Evolutionary conservation across 1,284 basidiomycete species (phyloP).

Genomic region (Naganishia sp.): DNA sequence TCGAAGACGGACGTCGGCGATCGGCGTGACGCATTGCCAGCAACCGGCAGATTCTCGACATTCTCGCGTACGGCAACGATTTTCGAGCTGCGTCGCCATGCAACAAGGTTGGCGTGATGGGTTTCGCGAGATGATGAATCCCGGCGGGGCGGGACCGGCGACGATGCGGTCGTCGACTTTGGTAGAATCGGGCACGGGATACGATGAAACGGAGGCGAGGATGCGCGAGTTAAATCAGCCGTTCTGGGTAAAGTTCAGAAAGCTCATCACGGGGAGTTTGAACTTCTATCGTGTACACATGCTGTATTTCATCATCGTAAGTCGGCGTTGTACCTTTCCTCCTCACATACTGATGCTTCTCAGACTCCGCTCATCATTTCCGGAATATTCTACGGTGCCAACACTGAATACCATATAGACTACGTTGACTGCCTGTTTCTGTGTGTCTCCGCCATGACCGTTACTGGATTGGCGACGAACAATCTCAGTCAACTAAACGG

Average conservation of each 20-base stretch:
- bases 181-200: background rate
- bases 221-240: constrained; percentile 16
- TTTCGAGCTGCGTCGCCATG: background rate
- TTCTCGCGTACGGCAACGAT: background rate
- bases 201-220: constrained; percentile 4
- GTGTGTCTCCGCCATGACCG: constrained; percentile 58
- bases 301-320: constrained; percentile 54
- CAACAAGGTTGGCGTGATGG: constrained; percentile 1
- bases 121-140: constrained; percentile 1
- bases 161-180: background rate
- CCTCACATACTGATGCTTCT: too few relatives aligned
- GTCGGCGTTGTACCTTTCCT: constrained; percentile 24
- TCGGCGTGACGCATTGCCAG: background rate
- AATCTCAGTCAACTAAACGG: constrained; percentile 55
- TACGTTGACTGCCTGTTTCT: constrained; percentile 58
- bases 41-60: background rate
- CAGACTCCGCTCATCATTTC: constrained; percentile 56
- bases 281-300: constrained; percentile 56
- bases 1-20: background rate
- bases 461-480: constrained; percentile 57
- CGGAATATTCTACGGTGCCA: constrained; percentile 55
- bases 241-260: constrained; percentile 10
- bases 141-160: background rate
- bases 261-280: constrained; percentile 20
- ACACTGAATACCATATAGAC: constrained; percentile 51